A percentile compares a stretch with the other conserved stretches of the same genome.
These are phyloP conservation scores for Lactuca sativa DNA, from an alignment of 129 eudicot genomes.

Conservation along the genomic window DNA sequence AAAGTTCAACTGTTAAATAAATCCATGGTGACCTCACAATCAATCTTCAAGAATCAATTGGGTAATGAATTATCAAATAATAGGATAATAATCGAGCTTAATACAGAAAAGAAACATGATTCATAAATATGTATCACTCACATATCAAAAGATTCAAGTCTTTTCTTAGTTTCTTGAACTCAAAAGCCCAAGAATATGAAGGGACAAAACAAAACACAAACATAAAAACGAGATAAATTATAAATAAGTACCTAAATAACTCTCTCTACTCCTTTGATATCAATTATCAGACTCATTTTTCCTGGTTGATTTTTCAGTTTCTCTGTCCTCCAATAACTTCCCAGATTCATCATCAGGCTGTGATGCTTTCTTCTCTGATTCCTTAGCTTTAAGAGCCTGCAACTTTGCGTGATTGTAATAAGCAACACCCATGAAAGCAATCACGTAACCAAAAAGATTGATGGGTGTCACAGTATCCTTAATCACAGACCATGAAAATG, in stretches of 20 bases:
- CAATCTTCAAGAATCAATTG: background rate
- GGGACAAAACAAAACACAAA: slow-evolving; percentile 15
- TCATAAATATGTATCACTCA: slow-evolving; percentile 22
- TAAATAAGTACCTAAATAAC: slow-evolving; percentile 19
- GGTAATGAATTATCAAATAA: background rate
- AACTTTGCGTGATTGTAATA: slow-evolving; percentile 49
- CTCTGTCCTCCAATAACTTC: slow-evolving; percentile 42
- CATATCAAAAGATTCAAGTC: slow-evolving; percentile 17
- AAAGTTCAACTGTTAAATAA: slow-evolving; percentile 5
- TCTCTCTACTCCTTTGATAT: slow-evolving; percentile 9
- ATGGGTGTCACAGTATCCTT: slow-evolving; percentile 57
- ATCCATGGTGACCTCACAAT: background rate
- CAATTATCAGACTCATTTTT: slow-evolving; percentile 33
- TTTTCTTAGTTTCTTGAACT: slow-evolving; percentile 12
- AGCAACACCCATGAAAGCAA: slow-evolving; percentile 57
- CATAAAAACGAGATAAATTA: slow-evolving; percentile 16
- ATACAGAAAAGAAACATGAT: background rate
- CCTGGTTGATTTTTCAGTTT: slow-evolving; percentile 18
- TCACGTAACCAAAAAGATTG: slow-evolving; percentile 48
- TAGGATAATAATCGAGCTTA: slow-evolving; percentile 7
- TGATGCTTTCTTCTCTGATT: slow-evolving; percentile 41
- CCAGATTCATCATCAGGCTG: slow-evolving; percentile 44
- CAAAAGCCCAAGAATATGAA: slow-evolving; percentile 22
- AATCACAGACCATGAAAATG: slow-evolving; percentile 70
- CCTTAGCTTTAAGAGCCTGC: slow-evolving; percentile 54